phyloP scores from a whole-genome alignment of 306 rosid genomes.

The Acmispon strigosus region DNA sequence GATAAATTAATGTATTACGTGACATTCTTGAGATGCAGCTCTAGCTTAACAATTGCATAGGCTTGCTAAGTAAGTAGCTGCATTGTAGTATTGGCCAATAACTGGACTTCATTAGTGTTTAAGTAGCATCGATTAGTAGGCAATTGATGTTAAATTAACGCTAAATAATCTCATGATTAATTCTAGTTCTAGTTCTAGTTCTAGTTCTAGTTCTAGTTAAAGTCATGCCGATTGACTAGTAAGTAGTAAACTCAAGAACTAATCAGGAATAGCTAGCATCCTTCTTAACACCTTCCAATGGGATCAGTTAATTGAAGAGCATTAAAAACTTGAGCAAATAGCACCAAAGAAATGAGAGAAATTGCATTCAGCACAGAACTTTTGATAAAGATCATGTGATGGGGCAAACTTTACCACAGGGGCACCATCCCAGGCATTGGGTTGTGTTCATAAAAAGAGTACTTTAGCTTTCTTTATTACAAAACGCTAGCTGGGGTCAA shows the following conservation, averaged over 20 bases:
- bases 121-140: too few relatives aligned
- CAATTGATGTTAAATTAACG: too few relatives aligned
- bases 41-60: too few relatives aligned
- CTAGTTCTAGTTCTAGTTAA: too few relatives aligned
- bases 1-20: too few relatives aligned
- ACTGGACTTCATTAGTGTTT: too few relatives aligned
- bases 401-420: not conserved
- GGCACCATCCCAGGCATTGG: not conserved
- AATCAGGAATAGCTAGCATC: not conserved
- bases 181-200: too few relatives aligned
- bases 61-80: too few relatives aligned
- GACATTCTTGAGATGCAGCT: too few relatives aligned
- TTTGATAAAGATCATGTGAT: not conserved
- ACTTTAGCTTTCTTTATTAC: not conserved
- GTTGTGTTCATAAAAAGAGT: not conserved
- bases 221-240: not conserved
- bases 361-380: not conserved
- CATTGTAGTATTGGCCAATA: too few relatives aligned
- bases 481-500: not conserved
- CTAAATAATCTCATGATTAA: too few relatives aligned
- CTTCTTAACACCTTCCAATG: not conserved
- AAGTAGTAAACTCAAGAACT: not conserved
- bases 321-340: not conserved
- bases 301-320: not conserved
- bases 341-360: not conserved